Evolutionary conservation across 2,329 filamentous ascomycete species (phyloP).

Genomic region (Pseudocercospora macadamiae): DNA sequence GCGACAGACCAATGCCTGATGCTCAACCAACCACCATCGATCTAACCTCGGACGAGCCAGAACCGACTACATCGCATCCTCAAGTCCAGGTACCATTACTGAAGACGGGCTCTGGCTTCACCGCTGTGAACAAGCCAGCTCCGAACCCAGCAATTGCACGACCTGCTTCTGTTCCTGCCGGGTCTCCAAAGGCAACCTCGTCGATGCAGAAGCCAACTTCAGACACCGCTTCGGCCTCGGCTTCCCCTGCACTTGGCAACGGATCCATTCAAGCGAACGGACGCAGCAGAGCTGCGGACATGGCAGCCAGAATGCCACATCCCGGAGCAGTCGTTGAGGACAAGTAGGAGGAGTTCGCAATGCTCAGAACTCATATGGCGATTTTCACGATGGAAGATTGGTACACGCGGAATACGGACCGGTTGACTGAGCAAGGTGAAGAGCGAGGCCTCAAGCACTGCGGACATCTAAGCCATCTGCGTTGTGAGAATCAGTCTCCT

Average conservation of each 20-base stretch:
- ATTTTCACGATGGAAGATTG: no score
- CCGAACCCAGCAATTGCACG: not conserved
- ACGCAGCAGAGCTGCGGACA: not conserved
- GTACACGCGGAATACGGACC: no score
- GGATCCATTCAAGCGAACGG: constrained; percentile 29
- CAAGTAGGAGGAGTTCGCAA: not conserved
- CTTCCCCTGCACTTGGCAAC: constrained; percentile 38
- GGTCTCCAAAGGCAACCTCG: not conserved
- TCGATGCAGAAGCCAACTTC: constrained; percentile 8
- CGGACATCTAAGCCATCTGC: no score
- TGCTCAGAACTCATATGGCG: no score
- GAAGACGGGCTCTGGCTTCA: not conserved
- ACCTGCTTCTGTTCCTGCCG: not conserved
- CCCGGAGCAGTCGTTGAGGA: constrained; percentile 3
- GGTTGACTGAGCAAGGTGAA: no score
- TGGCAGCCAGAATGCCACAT: constrained; percentile 6
- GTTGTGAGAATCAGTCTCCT: no score
- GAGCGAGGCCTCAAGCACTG: no score
- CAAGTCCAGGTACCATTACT: not conserved
- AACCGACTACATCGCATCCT: not conserved
- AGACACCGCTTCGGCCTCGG: constrained; percentile 45
- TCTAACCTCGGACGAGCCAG: constrained; percentile 17
- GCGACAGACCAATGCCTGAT: constrained; percentile 8
- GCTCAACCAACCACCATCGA: constrained; percentile 18
- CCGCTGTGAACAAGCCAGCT: constrained; percentile 5